Evolutionary conservation across 2,329 filamentous ascomycete genomes (phyloP).

Genomic region (Paecilomyces formosus): DNA sequence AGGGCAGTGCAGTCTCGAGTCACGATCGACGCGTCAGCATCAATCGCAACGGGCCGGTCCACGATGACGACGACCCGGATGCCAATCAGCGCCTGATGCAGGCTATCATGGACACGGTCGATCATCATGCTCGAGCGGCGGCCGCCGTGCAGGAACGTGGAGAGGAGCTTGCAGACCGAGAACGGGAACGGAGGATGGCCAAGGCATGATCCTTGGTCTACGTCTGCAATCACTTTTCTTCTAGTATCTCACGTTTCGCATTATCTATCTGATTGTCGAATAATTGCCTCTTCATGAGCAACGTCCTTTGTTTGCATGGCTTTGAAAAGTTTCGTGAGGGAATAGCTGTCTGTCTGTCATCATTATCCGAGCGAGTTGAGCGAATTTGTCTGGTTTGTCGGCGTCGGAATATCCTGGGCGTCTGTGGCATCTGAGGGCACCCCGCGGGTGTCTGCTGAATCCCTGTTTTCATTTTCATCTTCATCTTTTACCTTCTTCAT

Average conservation of each 20-base stretch:
- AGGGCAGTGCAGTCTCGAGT: constrained; percentile 13
- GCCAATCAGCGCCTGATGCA: constrained; percentile 34
- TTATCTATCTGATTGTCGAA: neutral
- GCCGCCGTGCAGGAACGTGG: constrained; percentile 17
- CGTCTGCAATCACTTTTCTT: neutral
- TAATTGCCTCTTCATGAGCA: neutral
- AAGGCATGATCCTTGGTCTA: constrained; percentile 3
- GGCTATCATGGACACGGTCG: constrained; percentile 36
- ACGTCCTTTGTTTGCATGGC: neutral
- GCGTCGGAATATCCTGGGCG: neutral
- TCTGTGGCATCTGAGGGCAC: neutral
- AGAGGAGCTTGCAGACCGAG: constrained; percentile 6
- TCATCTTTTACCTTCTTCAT: neutral
- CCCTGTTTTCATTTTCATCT: neutral
- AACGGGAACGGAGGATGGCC: constrained; percentile 22
- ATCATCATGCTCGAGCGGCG: constrained; percentile 28
- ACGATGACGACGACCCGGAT: constrained; percentile 30
- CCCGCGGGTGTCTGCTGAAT: neutral
- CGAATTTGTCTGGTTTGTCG: neutral
- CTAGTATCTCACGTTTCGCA: neutral
- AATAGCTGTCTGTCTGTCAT: neutral
- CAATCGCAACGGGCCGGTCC: constrained; percentile 9
- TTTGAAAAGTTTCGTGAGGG: neutral
- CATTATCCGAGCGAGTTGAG: neutral
- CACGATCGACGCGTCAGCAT: constrained; percentile 14